Conservation (phyloP, 306 rosid species). For the Gleditsia sinensis region DNA sequence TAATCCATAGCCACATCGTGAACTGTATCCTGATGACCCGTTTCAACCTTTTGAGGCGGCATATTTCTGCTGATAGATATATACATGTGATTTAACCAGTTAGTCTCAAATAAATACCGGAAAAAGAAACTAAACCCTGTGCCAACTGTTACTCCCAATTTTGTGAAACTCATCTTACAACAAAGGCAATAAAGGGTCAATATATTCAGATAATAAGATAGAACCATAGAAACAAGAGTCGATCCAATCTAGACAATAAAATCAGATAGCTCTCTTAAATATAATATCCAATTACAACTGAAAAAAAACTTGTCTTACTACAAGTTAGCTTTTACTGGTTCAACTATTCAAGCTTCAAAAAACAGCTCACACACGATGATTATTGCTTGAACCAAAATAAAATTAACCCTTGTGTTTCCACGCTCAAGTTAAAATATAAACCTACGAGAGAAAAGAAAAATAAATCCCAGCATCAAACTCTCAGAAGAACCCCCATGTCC, state of each 20-base stretch:
- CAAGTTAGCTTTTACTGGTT: neutral
- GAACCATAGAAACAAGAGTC: conserved; percentile 18
- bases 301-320: neutral
- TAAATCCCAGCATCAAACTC: neutral
- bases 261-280: neutral
- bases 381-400: neutral
- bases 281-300: neutral
- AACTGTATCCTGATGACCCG: conserved; percentile 76
- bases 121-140: neutral
- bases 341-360: conserved; percentile 9
- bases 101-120: conserved; percentile 15
- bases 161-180: neutral
- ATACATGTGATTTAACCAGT: conserved; percentile 12
- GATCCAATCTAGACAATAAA: neutral
- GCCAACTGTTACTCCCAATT: conserved; percentile 6
- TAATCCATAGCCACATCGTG: conserved; percentile 88
- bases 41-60: conserved; percentile 81
- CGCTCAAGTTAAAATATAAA: neutral
- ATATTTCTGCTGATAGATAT: conserved; percentile 49
- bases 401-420: neutral
- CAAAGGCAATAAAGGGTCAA: neutral
- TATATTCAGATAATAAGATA: neutral
- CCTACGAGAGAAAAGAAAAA: neutral
- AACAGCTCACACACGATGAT: neutral
- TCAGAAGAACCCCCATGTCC: neutral